These are phyloP conservation scores for Venturia effusa DNA, from an alignment of 2,329 filamentous ascomycete species.

Conservation along the genomic window DNA sequence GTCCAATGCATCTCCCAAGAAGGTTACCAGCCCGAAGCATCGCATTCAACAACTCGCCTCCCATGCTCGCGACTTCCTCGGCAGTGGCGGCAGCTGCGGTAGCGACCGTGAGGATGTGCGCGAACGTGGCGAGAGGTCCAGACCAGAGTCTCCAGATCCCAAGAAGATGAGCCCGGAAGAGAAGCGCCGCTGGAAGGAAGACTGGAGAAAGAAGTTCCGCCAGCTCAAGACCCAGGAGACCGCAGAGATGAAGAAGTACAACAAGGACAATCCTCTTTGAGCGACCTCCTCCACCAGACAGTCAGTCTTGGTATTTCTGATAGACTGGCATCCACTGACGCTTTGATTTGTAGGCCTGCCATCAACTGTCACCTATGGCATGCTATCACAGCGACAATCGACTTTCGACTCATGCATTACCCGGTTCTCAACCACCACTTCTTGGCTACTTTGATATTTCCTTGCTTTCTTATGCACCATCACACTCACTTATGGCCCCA, in stretches of 20 bases:
- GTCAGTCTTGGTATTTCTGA: background rate
- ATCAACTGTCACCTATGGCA: background rate
- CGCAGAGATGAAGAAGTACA: conserved; percentile 9
- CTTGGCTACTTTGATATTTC: background rate
- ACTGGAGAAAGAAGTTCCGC: conserved; percentile 27
- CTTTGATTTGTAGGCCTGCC: background rate
- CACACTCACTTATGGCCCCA: background rate
- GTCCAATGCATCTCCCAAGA: conserved; percentile 19
- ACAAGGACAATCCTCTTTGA: conserved; percentile 1
- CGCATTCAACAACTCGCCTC: conserved; percentile 18
- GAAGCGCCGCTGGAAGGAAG: conserved; percentile 21
- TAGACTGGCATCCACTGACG: background rate
- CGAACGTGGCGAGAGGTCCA: conserved; percentile 28
- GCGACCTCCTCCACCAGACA: background rate
- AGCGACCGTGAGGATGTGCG: conserved; percentile 36
- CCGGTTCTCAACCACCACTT: background rate
- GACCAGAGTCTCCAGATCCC: conserved; percentile 9
- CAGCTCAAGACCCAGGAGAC: conserved; percentile 2
- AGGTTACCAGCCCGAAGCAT: conserved; percentile 5
- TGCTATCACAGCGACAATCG: background rate
- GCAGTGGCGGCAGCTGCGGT: conserved; percentile 35
- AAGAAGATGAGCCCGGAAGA: conserved; percentile 25
- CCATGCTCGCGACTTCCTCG: conserved; percentile 24
- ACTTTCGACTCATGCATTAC: background rate
- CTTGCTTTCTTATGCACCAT: background rate